Evolutionary conservation across 2,329 filamentous ascomycete species (phyloP).

Genomic region (Colletotrichum euphorbiae): DNA sequence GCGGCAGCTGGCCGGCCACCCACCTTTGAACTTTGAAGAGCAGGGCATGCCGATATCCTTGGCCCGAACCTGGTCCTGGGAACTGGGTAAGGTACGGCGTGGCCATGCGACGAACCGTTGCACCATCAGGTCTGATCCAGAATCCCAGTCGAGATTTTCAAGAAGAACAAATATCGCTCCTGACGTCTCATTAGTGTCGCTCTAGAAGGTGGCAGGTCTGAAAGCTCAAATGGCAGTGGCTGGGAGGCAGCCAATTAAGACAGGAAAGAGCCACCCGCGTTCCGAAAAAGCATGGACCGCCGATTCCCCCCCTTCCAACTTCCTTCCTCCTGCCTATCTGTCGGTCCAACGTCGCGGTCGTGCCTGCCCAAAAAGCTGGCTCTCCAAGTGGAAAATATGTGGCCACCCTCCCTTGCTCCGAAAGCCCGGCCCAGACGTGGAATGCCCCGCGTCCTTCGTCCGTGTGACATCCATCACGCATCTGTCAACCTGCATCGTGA

Average conservation of each 20-base stretch:
- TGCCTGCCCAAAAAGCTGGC: conserved; percentile 14
- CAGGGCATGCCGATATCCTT: not conserved
- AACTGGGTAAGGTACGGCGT: no score
- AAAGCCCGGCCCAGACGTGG: not conserved
- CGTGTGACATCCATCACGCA: conserved; percentile 7
- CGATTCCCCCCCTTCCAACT: conserved; percentile 29
- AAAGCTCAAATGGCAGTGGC: conserved; percentile 15
- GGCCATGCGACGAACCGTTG: no score
- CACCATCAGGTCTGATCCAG: no score
- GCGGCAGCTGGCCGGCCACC: not conserved
- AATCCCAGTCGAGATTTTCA: not conserved
- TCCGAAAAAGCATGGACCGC: conserved; percentile 31
- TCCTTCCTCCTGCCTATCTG: conserved; percentile 3
- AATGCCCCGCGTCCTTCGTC: conserved; percentile 14
- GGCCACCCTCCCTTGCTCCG: not conserved
- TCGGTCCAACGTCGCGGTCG: conserved; percentile 2
- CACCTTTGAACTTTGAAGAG: no score
- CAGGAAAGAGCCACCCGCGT: conserved; percentile 7
- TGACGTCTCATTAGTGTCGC: conserved; percentile 1
- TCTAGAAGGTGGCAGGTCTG: conserved; percentile 2
- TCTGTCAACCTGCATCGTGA: conserved; percentile 10
- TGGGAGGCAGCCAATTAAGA: conserved; percentile 9
- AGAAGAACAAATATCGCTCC: not conserved
- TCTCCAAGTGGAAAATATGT: not conserved
- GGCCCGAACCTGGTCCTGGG: no score